Evolutionary conservation across 352 stramenopile genomes (phyloP).

Genomic region (Pythium chondricola): DNA sequence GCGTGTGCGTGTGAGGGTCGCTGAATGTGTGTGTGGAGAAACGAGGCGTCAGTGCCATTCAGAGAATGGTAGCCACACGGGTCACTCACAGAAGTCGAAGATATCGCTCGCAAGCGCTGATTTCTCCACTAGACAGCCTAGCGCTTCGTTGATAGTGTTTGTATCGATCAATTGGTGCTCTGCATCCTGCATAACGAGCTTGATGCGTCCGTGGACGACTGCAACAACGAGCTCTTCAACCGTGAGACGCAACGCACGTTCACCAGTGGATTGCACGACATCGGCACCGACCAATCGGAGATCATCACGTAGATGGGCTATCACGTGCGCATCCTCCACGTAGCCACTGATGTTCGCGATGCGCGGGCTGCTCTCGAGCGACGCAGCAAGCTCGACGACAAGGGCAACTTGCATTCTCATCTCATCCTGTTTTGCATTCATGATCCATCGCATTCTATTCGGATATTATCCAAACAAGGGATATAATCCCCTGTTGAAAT

Average conservation of each 20-base stretch:
- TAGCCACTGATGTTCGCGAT: conserved; percentile 1
- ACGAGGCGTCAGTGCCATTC: too few species aligned
- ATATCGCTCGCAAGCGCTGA: too few species aligned
- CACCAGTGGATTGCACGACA: neutral
- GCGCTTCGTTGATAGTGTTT: too few species aligned
- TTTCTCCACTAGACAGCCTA: too few species aligned
- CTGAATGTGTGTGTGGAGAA: too few species aligned
- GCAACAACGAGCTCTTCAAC: too few species aligned
- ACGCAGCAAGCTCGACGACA: neutral
- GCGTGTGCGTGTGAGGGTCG: too few species aligned
- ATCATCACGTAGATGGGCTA: neutral
- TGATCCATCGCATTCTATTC: conserved; percentile 1
- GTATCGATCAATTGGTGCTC: too few species aligned
- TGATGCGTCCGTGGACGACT: too few species aligned
- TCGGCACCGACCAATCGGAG: conserved; percentile 4
- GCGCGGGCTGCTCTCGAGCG: neutral
- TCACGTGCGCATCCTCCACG: neutral
- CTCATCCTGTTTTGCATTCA: neutral
- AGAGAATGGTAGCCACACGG: too few species aligned
- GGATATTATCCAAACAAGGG: conserved; percentile 7
- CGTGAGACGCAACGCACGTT: neutral
- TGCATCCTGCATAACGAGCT: too few species aligned
- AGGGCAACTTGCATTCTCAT: conserved; percentile 6
- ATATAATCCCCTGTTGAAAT: neutral
- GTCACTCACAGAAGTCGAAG: too few species aligned